Conservation (phyloP, 441 rosid genomes). For the Erodium chrysanthum region DNA sequence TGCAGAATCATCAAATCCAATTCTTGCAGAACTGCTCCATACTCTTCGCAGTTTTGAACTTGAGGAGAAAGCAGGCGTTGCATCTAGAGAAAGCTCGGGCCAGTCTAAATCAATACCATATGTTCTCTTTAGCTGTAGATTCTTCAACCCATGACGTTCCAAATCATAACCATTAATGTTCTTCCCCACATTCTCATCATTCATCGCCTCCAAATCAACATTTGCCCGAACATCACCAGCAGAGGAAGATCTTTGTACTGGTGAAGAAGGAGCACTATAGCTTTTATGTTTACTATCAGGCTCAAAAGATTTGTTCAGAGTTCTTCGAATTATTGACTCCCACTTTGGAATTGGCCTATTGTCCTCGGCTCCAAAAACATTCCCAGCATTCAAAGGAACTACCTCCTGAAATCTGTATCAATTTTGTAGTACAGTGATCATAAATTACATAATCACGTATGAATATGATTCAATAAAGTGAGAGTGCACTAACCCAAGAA, state of each 20-base stretch:
- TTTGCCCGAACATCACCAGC: constrained; percentile 65
- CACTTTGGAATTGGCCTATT: constrained; percentile 71
- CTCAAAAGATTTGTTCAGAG: constrained; percentile 55
- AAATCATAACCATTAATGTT: constrained; percentile 21
- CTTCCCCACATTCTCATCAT: constrained; percentile 26
- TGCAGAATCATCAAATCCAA: constrained; percentile 41
- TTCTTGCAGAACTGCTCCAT: constrained; percentile 58
- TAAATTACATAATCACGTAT: neutral
- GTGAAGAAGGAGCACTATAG: constrained; percentile 89
- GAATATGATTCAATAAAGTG: neutral
- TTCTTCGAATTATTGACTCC: constrained; percentile 83
- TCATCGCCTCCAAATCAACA: constrained; percentile 41
- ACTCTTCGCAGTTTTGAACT: constrained; percentile 52
- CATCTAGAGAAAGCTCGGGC: constrained; percentile 80
- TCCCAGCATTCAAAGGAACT: constrained; percentile 91
- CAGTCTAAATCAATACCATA: constrained; percentile 39
- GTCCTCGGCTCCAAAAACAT: constrained; percentile 93
- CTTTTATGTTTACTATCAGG: constrained; percentile 55
- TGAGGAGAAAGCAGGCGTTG: constrained; percentile 43
- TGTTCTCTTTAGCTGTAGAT: constrained; percentile 33
- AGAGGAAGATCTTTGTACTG: constrained; percentile 58
- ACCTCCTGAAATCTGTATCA: constrained; percentile 82
- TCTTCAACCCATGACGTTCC: constrained; percentile 27
- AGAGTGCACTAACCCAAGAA: constrained; percentile 54
- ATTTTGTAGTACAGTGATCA: neutral